These are phyloP conservation scores for Oryza longistaminata DNA, from an alignment of 176 grass and related monocot genomes.

Conservation along the genomic window DNA sequence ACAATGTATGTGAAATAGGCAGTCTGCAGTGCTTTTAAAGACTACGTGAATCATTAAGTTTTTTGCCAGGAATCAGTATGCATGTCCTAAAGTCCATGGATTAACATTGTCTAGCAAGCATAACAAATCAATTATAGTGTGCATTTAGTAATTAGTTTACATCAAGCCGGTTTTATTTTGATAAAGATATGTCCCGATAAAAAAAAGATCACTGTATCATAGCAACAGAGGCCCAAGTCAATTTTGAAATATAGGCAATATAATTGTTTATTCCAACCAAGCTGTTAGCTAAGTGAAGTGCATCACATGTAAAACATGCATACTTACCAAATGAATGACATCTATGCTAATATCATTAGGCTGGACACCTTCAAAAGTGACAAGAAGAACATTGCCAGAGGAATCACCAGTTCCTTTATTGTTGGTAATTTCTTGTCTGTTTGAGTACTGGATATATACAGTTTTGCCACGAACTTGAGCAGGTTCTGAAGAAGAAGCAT, in stretches of 20 bases:
- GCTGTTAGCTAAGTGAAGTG: neutral
- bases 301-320: neutral
- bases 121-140: neutral
- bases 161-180: neutral
- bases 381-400: slow-evolving; percentile 85
- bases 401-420: slow-evolving; percentile 79
- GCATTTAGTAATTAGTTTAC: neutral
- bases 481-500: slow-evolving; percentile 80
- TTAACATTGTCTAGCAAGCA: neutral
- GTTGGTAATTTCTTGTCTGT: slow-evolving; percentile 93
- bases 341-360: slow-evolving; percentile 92
- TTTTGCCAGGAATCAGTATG: neutral
- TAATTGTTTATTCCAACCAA: neutral
- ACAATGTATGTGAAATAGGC: neutral
- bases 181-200: neutral
- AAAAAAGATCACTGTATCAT: neutral
- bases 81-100: neutral
- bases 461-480: slow-evolving; percentile 97
- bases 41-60: neutral
- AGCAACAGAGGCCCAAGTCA: neutral
- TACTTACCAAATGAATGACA: slow-evolving; percentile 92
- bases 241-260: neutral
- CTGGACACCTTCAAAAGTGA: slow-evolving; percentile 84
- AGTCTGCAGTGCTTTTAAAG: neutral
- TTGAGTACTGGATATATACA: slow-evolving; percentile 95